Base-by-base conservation (phyloP, 176 grass and related monocot genomes). In the Zizania latifolia region DNA sequence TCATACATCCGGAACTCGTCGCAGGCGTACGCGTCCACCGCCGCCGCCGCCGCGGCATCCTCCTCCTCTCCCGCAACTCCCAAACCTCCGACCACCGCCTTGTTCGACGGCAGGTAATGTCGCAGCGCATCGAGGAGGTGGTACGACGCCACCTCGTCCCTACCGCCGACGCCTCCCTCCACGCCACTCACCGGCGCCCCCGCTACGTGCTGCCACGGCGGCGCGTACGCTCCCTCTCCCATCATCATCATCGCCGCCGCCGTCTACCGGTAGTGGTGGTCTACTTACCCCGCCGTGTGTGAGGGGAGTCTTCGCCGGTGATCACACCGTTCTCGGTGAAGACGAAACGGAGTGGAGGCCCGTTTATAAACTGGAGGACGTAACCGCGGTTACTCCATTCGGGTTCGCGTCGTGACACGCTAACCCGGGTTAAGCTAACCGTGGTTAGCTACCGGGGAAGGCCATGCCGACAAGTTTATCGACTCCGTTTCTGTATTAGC, bases 1-100 rank as follows among this genome's bases (percentile, higher is more conserved):
- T 82, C 86, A 66, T 87, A 82, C 89, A 96, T 92, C 58, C 89
- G 70, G 57, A 96, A 96, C 59, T 89, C 69, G 58, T 92, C 83
- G 67, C 90, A 97, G 3, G 94, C 84, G 71, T 91, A 93, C 28
- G 88, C 80, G 56, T 93, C 94, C 16, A 82, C 70, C 12, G 84
- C 60, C 5, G 71, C 50, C 15, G 66, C 70, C 0, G 29, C 23
- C 6, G 62, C 67, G 8, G 71, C 15, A 26, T 73, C 40, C 45
- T 76, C 76, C 11, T 85, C 87, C 0, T 80, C 89, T 3, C 67
- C 67, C 29, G 72, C 84, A 10, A 60, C 76, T 11, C n/a, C 32
- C 1, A 74, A 26, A 32, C 73, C 58, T 2, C 33, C 67, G 14
- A n/a, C 38, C 14, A 60, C 15, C 16, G 19, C 15, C 1, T 87